Evolutionary conservation across 2,329 filamentous ascomycete genomes (phyloP), one percentile per base, ranked within the genome.

Genomic region (Xylariales sp.): DNA sequence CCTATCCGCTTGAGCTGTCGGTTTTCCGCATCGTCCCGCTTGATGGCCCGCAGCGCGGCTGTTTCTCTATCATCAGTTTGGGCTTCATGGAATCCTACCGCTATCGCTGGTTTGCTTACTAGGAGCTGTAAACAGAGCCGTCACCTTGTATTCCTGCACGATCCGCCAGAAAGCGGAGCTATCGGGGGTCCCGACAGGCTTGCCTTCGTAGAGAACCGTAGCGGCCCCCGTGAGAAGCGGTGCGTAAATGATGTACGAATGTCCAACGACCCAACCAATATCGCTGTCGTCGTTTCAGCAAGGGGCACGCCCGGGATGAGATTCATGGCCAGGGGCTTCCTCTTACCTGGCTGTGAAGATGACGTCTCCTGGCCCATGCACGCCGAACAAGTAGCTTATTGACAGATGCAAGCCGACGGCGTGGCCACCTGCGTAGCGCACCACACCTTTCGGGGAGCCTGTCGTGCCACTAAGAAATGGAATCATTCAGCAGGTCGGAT

Each of bases 131-230:
- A 93, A 97, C 73, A 97, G 84, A 5, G 89, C 87, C 69, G 93
- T 97, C 62, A 97, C 93, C 75, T 90, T 90, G 83, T 97, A 91
- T 74, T 97, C 92, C 71, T 94, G 90, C 3, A 97, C 80, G 18
- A 97, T 88, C 2, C 94, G 86, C 94, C 94, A 98, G 78, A 97
- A 96, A 0, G 91, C 91, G 5, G 93, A 91, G 0, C 93, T 92
- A 74, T 97, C 90, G 0, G 94, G 94, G 0, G 94, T 97, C 4
- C 94, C 94, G 12, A 97, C 85, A 0, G 94, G 94, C 73, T 97
- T 97, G n/a, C 94, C 95, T 81, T 97, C 94, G 78, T 94, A 97
- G 0, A 97, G 83, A 0, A 97, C 88, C 0, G 93, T 97, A 1
- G 94, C 90, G 1, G 94, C 94, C 5, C 94, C 94, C 0, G 91